These are phyloP conservation scores for Salix dunnii DNA, from an alignment of 345 rosid species.

Conservation along the genomic window DNA sequence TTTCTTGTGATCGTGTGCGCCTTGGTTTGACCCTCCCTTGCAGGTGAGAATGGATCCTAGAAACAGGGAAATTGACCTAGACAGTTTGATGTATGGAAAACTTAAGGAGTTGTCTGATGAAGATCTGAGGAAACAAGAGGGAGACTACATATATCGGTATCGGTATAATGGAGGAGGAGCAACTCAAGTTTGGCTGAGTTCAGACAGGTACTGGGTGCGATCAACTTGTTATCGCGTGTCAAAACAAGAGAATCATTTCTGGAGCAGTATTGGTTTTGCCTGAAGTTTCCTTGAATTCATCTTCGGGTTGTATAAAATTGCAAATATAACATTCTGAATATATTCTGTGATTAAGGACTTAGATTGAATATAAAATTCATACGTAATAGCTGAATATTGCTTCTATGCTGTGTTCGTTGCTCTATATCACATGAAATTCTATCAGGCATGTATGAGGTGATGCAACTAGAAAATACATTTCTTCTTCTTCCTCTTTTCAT, in stretches of 20 bases:
- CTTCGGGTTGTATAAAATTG: background rate
- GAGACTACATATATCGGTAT: slow-evolving; percentile 87
- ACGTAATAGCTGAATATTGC: background rate
- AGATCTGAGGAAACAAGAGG: slow-evolving; percentile 87
- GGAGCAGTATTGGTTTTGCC: background rate
- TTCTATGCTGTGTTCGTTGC: background rate
- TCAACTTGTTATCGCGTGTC: background rate
- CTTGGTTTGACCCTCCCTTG: slow-evolving; percentile 13
- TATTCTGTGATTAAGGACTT: background rate
- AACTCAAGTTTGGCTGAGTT: slow-evolving; percentile 95
- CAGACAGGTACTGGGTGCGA: slow-evolving; percentile 59
- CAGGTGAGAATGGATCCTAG: slow-evolving; percentile 98
- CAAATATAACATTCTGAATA: background rate
- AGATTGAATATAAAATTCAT: background rate
- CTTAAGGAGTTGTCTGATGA: slow-evolving; percentile 62
- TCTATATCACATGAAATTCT: background rate
- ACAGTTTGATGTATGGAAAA: slow-evolving; percentile 60
- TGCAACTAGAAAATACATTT: background rate
- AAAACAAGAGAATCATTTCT: background rate
- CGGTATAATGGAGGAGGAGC: slow-evolving; percentile 98
- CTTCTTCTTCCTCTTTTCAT: background rate
- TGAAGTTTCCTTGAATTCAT: background rate
- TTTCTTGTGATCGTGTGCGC: background rate
- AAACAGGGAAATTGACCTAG: slow-evolving; percentile 68
- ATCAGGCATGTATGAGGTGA: background rate